These are phyloP conservation scores for Phytophthora parvispora DNA, from an alignment of 352 stramenopile species.

Conservation along the genomic window DNA sequence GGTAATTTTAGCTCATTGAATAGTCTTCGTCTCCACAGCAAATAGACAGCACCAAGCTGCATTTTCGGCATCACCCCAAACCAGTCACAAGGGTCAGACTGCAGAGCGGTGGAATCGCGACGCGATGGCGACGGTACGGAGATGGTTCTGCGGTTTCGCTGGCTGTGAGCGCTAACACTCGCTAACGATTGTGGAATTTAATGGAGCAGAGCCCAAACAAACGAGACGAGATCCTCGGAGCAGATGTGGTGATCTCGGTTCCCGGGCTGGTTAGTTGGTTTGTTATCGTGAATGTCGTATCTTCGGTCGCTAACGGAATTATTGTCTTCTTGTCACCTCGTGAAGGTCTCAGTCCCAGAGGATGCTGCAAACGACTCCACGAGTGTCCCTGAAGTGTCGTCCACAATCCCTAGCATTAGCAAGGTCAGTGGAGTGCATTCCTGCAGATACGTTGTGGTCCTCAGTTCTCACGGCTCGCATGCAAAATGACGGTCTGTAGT, in stretches of 20 bases:
- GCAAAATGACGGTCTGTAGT: constrained; percentile 11
- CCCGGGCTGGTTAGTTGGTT: constrained; percentile 11
- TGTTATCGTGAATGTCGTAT: no score
- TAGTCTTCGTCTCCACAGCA: neutral
- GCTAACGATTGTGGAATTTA: neutral
- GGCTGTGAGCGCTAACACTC: neutral
- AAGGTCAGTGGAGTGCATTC: neutral
- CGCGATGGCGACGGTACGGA: constrained; percentile 4
- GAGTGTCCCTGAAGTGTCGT: neutral
- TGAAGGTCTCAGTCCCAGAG: constrained; percentile 6
- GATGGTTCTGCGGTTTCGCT: neutral
- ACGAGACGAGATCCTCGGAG: constrained; percentile 15
- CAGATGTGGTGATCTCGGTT: constrained; percentile 26
- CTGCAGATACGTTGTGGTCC: neutral
- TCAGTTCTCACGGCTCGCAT: no score
- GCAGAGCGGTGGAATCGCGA: neutral
- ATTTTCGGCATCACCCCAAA: constrained; percentile 2
- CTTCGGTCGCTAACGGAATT: neutral
- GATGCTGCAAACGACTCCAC: neutral
- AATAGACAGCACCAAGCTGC: neutral
- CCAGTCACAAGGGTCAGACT: neutral
- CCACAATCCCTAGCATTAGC: constrained; percentile 1
- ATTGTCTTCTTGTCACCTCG: neutral
- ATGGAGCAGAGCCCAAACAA: constrained; percentile 13
- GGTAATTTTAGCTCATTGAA: constrained; percentile 12